Evolutionary conservation across 2,329 filamentous ascomycete species (phyloP), one percentile per base, ranked within the genome.

Genomic region (Trichoderma gracile): DNA sequence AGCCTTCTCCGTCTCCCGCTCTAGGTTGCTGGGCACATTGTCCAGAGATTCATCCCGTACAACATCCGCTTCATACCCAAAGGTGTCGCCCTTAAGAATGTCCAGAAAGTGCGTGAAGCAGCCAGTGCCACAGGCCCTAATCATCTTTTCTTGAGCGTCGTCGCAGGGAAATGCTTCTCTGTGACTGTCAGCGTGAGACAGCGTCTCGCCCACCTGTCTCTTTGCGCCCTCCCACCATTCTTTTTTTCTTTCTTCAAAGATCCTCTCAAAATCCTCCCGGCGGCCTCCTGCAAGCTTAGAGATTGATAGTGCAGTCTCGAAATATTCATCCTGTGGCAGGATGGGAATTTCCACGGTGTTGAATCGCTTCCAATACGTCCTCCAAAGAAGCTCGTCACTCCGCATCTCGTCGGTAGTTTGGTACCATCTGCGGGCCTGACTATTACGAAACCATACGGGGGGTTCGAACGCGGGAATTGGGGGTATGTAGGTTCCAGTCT

Each of bases 281-380:
- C 33, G 33, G 30, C 19, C n/a, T 5, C 33, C 19, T 6, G 55
- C 40, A 17, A 27, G 6, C 30, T 47, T 47, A 5, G 42, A 23
- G 6, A 43, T 43, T 47, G 6, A 14, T 14, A 58, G 19, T 30
- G 42, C 55, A 10, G 7, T n/a, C 0, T 46, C 14, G 14, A 58
- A 58, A 12, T 10, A 58, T 9, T 40, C 40, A 3, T 58, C 40
- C 10, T 30, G 14, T 12, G 10, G 7, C 2, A 33, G 7, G 3
- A 58, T 25, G 6, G 55, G 55, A 17, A 58, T 58, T 8, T 30
- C 9, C 8, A 46, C 46, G 7, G 55, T 58, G 9, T 58, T 58
- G 21, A 58, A 58, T 21, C 43, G 40, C 40, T 46, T 21, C 40
- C 43, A 47, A 10, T 58, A 58, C 10, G 10, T 21, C 33, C 25